These are phyloP conservation scores for Postia placenta DNA, from an alignment of 768 basidiomycete genomes.

Conservation along the genomic window DNA sequence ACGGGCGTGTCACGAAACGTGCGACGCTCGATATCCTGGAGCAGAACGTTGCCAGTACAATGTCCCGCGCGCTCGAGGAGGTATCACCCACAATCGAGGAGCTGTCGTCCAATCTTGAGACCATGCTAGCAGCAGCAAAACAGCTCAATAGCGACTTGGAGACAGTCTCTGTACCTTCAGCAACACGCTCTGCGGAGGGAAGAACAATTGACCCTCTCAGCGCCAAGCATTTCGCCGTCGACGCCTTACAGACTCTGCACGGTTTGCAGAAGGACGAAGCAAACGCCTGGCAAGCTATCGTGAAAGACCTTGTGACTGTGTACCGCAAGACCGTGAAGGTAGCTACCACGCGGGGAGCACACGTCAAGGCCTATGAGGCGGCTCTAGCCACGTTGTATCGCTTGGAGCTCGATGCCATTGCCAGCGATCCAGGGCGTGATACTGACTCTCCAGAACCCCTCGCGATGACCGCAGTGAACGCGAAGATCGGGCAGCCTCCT, in stretches of 20 bases:
- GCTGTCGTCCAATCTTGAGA: slow-evolving; percentile 5
- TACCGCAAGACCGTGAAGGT: slow-evolving; percentile 23
- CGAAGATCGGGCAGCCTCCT: slow-evolving; percentile 27
- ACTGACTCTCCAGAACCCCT: slow-evolving; percentile 20
- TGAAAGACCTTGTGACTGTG: slow-evolving; percentile 13
- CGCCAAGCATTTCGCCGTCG: background rate
- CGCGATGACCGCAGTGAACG: slow-evolving; percentile 23
- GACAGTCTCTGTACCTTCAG: background rate
- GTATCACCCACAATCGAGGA: slow-evolving; percentile 7
- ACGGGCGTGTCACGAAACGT: slow-evolving; percentile 30
- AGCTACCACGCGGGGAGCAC: slow-evolving; percentile 23
- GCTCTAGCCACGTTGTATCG: slow-evolving; percentile 27
- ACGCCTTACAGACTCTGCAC: slow-evolving; percentile 13
- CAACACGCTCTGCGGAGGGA: slow-evolving; percentile 3
- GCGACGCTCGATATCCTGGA: slow-evolving; percentile 32
- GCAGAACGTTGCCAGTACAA: slow-evolving; percentile 28
- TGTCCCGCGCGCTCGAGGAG: slow-evolving; percentile 19
- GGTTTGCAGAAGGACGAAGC: slow-evolving; percentile 16
- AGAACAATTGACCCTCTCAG: slow-evolving; percentile 15
- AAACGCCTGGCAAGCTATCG: slow-evolving; percentile 19
- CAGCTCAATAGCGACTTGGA: slow-evolving; percentile 1
- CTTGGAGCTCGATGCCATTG: slow-evolving; percentile 21
- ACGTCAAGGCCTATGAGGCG: slow-evolving; percentile 28
- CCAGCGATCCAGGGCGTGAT: slow-evolving; percentile 13
- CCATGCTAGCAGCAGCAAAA: slow-evolving; percentile 12